These are phyloP conservation scores for Fonsecaea erecta DNA, from an alignment of 2,329 filamentous ascomycete genomes.

Conservation along the genomic window DNA sequence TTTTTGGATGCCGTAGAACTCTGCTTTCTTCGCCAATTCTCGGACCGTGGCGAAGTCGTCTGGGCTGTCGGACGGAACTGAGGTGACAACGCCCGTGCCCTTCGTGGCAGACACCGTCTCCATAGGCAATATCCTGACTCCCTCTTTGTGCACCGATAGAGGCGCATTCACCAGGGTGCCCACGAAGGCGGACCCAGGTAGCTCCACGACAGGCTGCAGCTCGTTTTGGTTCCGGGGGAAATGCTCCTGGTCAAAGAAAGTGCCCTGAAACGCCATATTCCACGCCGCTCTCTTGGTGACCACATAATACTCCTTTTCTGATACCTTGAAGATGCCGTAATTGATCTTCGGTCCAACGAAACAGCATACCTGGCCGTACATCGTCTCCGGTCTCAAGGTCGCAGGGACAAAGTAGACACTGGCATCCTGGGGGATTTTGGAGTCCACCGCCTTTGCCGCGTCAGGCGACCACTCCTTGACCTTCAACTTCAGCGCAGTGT, in stretches of 20 bases:
- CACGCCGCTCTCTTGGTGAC: constrained; percentile 80
- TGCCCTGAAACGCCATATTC: constrained; percentile 95
- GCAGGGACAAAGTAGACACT: constrained; percentile 90
- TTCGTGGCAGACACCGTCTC: constrained; percentile 89
- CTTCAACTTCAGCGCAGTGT: constrained; percentile 88
- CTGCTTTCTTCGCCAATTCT: constrained; percentile 91
- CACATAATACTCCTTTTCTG: constrained; percentile 74
- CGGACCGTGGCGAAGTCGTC: constrained; percentile 90
- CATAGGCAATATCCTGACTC: constrained; percentile 92
- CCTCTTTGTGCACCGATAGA: constrained; percentile 80
- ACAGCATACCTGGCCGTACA: constrained; percentile 97
- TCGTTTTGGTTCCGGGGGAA: constrained; percentile 68
- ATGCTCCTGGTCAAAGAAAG: constrained; percentile 64
- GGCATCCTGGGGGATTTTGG: constrained; percentile 76
- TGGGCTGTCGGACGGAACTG: constrained; percentile 91
- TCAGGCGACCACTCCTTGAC: constrained; percentile 85
- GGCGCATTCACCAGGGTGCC: constrained; percentile 90
- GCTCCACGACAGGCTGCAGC: constrained; percentile 73
- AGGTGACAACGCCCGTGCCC: constrained; percentile 95
- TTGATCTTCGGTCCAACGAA: constrained; percentile 89
- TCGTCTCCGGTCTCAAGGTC: constrained; percentile 92
- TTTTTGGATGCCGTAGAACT: constrained; percentile 94
- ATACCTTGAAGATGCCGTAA: constrained; percentile 82
- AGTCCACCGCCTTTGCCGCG: constrained; percentile 71
- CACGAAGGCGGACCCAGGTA: constrained; percentile 78